phyloP scores from a whole-genome alignment of 169 alveolate genomes.

The Eimeria acervulina region DNA sequence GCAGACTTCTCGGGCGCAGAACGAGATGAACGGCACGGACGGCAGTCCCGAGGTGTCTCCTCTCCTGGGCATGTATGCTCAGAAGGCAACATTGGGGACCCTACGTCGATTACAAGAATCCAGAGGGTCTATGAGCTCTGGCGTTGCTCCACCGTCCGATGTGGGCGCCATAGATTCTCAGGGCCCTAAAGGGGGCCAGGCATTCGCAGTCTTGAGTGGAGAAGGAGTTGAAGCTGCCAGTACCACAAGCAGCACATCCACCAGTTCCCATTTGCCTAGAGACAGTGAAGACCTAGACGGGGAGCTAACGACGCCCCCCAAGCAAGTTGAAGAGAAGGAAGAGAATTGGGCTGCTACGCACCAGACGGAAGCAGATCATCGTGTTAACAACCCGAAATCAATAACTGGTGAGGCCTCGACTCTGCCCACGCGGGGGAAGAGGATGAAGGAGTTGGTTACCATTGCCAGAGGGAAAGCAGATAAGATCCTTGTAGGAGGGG shows the following conservation, averaged over 20 bases:
- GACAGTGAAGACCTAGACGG: background rate
- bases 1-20: constrained; percentile 2
- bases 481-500: background rate
- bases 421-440: background rate
- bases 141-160: background rate
- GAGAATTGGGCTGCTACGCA: background rate
- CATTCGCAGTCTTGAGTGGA: background rate
- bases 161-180: background rate
- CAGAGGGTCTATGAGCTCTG: background rate
- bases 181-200: background rate
- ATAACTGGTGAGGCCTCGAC: background rate
- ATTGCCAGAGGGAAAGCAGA: background rate
- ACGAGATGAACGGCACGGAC: background rate
- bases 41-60: constrained; percentile 8
- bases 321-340: background rate
- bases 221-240: background rate
- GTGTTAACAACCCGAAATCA: background rate
- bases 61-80: constrained; percentile 4
- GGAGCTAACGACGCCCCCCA: background rate
- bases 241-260: background rate
- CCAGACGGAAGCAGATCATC: background rate
- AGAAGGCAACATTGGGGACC: background rate
- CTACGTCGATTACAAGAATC: background rate
- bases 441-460: background rate
- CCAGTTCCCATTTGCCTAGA: background rate